Conservation (phyloP, 345 rosid genomes). For the Euphorbia lathyris region DNA sequence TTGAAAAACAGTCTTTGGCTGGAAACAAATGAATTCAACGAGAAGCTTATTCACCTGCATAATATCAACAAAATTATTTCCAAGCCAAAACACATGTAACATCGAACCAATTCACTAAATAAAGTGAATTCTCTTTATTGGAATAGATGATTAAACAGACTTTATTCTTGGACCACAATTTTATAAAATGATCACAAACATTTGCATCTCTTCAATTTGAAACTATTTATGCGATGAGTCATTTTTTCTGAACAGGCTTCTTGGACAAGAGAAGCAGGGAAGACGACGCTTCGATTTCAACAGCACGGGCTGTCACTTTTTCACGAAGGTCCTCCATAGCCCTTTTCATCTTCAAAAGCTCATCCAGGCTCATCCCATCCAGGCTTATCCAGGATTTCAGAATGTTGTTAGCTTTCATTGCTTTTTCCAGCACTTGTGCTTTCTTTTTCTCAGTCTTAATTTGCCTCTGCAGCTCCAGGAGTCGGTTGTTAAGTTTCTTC, state of each 20-base stretch:
- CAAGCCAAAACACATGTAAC: too few relatives aligned
- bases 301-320: background rate
- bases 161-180: too few relatives aligned
- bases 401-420: background rate
- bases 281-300: constrained; percentile 20
- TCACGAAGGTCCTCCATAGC: constrained; percentile 8
- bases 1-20: too few relatives aligned
- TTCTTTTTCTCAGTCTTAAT: constrained; percentile 19
- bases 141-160: too few relatives aligned
- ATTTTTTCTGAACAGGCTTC: background rate
- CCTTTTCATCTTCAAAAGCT: constrained; percentile 8
- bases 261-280: constrained; percentile 11
- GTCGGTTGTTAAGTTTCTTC: constrained; percentile 8
- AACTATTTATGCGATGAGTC: too few relatives aligned
- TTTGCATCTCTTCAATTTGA: too few relatives aligned
- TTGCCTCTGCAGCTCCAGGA: constrained; percentile 6
- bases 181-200: too few relatives aligned
- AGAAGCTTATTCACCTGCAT: too few relatives aligned
- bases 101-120: too few relatives aligned
- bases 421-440: constrained; percentile 8
- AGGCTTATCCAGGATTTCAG: background rate
- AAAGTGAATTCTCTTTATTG: too few relatives aligned
- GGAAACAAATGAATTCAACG: too few relatives aligned
- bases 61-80: too few relatives aligned
- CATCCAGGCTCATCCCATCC: constrained; percentile 2